A percentile compares a stretch with the other conserved stretches of the same genome.
phyloP scores from a whole-genome alignment of 164 flowering plant species.

The Dillenia turbinata region DNA sequence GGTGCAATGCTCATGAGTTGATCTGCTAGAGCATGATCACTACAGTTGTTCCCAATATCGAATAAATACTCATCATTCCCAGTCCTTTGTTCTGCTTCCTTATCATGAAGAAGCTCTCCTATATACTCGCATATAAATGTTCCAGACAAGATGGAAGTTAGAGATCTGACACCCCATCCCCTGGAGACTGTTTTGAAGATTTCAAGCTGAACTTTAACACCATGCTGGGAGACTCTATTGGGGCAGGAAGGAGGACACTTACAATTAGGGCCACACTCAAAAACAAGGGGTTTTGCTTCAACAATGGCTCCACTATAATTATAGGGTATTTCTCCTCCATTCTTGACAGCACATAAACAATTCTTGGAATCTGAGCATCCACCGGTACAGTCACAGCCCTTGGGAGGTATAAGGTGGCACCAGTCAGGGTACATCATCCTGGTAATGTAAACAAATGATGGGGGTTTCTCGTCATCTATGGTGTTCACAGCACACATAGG shows the following conservation, averaged over 20 bases:
- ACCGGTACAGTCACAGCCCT: conserved; percentile 62
- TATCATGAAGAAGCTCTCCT: conserved; percentile 79
- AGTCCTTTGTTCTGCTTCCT: conserved; percentile 71
- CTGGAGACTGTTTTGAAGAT: conserved; percentile 72
- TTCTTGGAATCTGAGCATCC: conserved; percentile 55
- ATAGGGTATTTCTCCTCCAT: conserved; percentile 84
- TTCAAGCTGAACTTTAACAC: conserved; percentile 68
- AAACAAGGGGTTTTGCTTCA: conserved; percentile 65
- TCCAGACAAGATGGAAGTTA: conserved; percentile 75
- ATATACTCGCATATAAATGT: conserved; percentile 85
- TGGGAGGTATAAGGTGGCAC: conserved; percentile 40
- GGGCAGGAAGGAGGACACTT: conserved; percentile 77
- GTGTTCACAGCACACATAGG: conserved; percentile 74
- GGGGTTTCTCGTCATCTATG: conserved; percentile 60
- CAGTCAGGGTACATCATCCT: conserved; percentile 63
- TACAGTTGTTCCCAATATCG: conserved; percentile 73
- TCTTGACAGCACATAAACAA: conserved; percentile 64
- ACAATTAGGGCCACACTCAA: conserved; percentile 87
- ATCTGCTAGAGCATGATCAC: conserved; percentile 39
- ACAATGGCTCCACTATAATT: conserved; percentile 76
- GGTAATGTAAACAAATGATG: conserved; percentile 48
- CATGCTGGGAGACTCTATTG: conserved; percentile 75
- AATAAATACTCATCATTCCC: conserved; percentile 83
- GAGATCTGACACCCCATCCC: conserved; percentile 91
- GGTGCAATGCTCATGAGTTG: conserved; percentile 37